Conservation (phyloP, 768 basidiomycete genomes). For the Jaapia argillacea region DNA sequence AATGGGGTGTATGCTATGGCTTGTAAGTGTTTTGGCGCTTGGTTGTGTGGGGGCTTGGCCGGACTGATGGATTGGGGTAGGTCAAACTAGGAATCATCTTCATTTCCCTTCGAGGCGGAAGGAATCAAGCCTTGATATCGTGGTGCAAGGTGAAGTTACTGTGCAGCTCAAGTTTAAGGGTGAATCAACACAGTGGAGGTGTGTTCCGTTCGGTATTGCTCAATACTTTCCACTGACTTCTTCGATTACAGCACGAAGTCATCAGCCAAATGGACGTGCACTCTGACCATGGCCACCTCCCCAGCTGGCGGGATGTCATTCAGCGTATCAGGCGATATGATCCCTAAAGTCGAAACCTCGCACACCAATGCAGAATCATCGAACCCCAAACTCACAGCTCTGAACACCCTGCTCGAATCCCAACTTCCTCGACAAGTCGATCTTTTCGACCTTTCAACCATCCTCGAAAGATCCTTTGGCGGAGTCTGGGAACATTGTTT, state of each 20-base stretch:
- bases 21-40: constrained; percentile 3
- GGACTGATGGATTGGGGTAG: constrained; percentile 3
- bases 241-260: constrained; percentile 12
- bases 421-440: constrained; percentile 14
- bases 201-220: neutral
- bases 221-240: neutral
- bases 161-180: constrained; percentile 13
- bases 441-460: constrained; percentile 12
- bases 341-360: constrained; percentile 9
- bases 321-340: constrained; percentile 7
- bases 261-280: constrained; percentile 15
- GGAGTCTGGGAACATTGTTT: constrained; percentile 18
- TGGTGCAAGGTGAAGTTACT: constrained; percentile 14
- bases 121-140: constrained; percentile 14
- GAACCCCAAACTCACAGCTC: constrained; percentile 9
- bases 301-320: constrained; percentile 14
- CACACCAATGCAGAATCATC: constrained; percentile 4
- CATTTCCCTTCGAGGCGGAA: constrained; percentile 16
- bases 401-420: constrained; percentile 11
- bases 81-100: constrained; percentile 18
- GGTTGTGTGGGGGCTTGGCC: neutral
- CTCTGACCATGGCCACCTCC: constrained; percentile 10
- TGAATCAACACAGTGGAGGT: constrained; percentile 9
- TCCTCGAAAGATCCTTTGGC: constrained; percentile 15
- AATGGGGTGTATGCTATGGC: constrained; percentile 3